Base-by-base conservation (phyloP, 108 stramenopile species). In the Stephanodiscus triporus region DNA sequence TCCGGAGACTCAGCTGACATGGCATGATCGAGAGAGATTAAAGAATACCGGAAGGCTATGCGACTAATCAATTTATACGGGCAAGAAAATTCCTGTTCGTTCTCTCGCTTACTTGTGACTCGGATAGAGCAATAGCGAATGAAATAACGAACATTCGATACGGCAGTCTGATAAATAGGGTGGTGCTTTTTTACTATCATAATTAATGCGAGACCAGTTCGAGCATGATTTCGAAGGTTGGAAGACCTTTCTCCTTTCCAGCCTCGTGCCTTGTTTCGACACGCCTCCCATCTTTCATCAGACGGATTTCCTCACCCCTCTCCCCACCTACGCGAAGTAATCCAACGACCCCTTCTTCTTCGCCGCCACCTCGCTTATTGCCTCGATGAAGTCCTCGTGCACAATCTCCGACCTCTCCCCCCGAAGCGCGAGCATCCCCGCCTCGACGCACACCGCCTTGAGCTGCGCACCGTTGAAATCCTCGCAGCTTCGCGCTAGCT, bases 381-480 rank as follows among this genome's bases (percentile, higher is more conserved):
- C 98, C 78, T 99, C 97, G 78, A 98, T 94, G 82, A 98, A 98
- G 81, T 99, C 97, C 67, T 98, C 97, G 73, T 99, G 96, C 65
- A 87, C 75, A 59, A 97, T 94, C 54, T 87, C 82, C 34, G 70
- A 77, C 49, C 88, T 78, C 45, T 91, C 93, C 48, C 85, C 78
- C 62, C 99, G 81, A 61, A 99, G 84, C 8, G 98, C 98, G 61
- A 99, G 77, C 98, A 99, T 99, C 38, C 99, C 99, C 27, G 98
- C 97, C 86, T 99, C 99, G 19, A 97, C 97, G 68, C 97, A 97
- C n/a, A 99, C 96, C 5, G 98, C 98, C 85, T 98, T 98, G 42
- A 98, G 60, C 84, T 97, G 96, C 6, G 99, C 99, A 11, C 99
- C 99, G 81, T 98, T 99, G 76, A 98, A 98, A 81, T 98, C 98